phyloP scores from a whole-genome alignment of 192 early-diverging fungal genomes.

The Coemansia sp. region DNA sequence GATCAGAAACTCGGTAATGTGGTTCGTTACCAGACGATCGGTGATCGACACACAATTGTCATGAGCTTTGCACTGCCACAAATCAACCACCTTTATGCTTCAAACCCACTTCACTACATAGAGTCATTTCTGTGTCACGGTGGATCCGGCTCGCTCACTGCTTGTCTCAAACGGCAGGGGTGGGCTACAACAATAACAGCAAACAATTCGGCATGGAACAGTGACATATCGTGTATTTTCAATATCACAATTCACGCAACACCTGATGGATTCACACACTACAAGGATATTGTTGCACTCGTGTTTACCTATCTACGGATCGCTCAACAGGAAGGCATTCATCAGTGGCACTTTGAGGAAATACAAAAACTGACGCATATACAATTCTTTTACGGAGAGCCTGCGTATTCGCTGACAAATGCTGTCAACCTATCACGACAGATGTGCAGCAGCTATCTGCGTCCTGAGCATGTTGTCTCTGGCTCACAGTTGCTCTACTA shows the following conservation, averaged over 20 bases:
- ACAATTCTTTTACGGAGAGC: neutral
- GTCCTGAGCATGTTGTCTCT: slow-evolving; percentile 5
- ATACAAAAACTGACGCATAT: slow-evolving; percentile 8
- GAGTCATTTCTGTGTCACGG: slow-evolving; percentile 79
- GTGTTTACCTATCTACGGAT: slow-evolving; percentile 33
- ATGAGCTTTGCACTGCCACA: slow-evolving; percentile 83
- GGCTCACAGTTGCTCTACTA: slow-evolving; percentile 8
- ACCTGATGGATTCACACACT: slow-evolving; percentile 13
- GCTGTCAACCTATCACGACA: neutral
- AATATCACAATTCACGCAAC: slow-evolving; percentile 15
- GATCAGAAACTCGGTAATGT: slow-evolving; percentile 65
- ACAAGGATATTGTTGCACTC: slow-evolving; percentile 14
- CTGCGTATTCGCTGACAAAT: neutral
- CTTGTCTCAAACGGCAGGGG: slow-evolving; percentile 75
- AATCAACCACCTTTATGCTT: slow-evolving; percentile 50
- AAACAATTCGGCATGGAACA: neutral
- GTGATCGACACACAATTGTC: slow-evolving; percentile 64
- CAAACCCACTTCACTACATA: slow-evolving; percentile 64
- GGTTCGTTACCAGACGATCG: slow-evolving; percentile 70
- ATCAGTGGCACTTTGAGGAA: slow-evolving; percentile 31
- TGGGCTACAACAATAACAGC: slow-evolving; percentile 65
- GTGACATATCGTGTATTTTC: slow-evolving; percentile 6
- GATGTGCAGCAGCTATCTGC: slow-evolving; percentile 8
- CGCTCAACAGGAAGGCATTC: neutral
- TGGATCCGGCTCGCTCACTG: slow-evolving; percentile 75